Percentiles rank a stretch among this genome's conserved stretches.
phyloP scores from a whole-genome alignment of 2,329 filamentous ascomycete genomes.

The Emergomyces africanus region DNA sequence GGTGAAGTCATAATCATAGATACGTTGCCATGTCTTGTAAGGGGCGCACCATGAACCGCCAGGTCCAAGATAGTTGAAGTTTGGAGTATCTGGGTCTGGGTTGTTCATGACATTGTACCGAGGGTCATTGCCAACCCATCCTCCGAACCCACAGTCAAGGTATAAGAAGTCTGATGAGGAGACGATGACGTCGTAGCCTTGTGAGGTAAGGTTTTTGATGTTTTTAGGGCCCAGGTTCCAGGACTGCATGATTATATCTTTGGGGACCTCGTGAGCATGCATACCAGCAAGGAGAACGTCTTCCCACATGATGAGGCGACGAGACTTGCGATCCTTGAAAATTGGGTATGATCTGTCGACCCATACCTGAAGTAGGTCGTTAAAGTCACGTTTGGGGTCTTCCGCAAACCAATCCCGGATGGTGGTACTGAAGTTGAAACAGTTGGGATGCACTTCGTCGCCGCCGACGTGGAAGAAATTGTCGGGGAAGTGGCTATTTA shows the following conservation, averaged over 20 bases:
- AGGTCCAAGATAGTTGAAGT: conserved; percentile 42
- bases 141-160: conserved; percentile 44
- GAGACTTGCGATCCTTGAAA: conserved; percentile 34
- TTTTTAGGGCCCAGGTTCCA: conserved; percentile 43
- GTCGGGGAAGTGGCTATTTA: conserved; percentile 39
- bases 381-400: conserved; percentile 38
- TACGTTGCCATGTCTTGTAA: conserved; percentile 49
- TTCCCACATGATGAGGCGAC: conserved; percentile 47
- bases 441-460: conserved; percentile 43
- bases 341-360: conserved; percentile 40
- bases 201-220: conserved; percentile 38
- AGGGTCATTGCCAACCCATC: conserved; percentile 42
- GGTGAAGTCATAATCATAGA: conserved; percentile 47
- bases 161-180: conserved; percentile 45
- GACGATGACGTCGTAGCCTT: conserved; percentile 44
- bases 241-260: conserved; percentile 40
- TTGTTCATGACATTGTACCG: conserved; percentile 44
- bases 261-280: conserved; percentile 36
- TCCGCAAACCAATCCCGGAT: conserved; percentile 39
- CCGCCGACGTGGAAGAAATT: conserved; percentile 44
- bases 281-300: conserved; percentile 35
- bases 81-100: conserved; percentile 32
- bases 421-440: conserved; percentile 44
- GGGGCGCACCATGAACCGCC: conserved; percentile 47
- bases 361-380: conserved; percentile 43